These are phyloP conservation scores for Ascochyta clinopodiicola DNA, from an alignment of 2,329 filamentous ascomycete genomes.

Conservation along the genomic window DNA sequence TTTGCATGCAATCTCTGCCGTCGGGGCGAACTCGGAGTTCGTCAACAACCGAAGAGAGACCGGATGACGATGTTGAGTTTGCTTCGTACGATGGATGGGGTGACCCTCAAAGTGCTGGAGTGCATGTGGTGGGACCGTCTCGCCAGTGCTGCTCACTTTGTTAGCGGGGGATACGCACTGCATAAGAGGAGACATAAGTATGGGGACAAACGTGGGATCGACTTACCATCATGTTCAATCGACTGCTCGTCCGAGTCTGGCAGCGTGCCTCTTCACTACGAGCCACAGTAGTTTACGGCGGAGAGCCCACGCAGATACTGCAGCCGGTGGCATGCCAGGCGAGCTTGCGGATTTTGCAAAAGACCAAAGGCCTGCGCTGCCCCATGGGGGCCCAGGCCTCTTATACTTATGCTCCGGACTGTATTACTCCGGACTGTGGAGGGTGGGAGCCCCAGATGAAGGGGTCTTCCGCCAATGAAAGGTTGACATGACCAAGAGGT, in stretches of 20 bases:
- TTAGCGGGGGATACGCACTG: constrained; percentile 12
- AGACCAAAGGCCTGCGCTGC: neutral
- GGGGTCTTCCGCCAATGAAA: constrained; percentile 8
- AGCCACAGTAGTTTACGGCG: constrained; percentile 16
- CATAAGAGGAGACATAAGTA: constrained; percentile 6
- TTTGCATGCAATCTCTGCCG: constrained; percentile 19
- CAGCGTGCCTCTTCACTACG: constrained; percentile 12
- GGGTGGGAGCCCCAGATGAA: constrained; percentile 17
- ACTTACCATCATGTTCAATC: constrained; percentile 14
- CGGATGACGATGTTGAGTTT: constrained; percentile 10
- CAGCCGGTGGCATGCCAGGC: constrained; percentile 7
- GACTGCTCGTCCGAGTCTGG: constrained; percentile 13
- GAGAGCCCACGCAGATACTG: constrained; percentile 18
- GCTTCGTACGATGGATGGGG: constrained; percentile 13
- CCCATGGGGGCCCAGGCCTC: constrained; percentile 14
- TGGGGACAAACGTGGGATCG: constrained; percentile 8
- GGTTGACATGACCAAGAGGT: constrained; percentile 11
- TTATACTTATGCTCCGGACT: constrained; percentile 18
- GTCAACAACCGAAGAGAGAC: constrained; percentile 9
- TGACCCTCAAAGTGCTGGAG: neutral
- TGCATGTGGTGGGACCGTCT: constrained; percentile 9
- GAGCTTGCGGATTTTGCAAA: neutral
- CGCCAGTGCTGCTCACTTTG: constrained; percentile 1
- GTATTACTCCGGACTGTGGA: constrained; percentile 18
- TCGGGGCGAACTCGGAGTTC: constrained; percentile 20